Evolutionary conservation across 208 protist species (phyloP), one percentile per base, ranked within the genome.

Genomic region (Zelonia costaricensis): DNA sequence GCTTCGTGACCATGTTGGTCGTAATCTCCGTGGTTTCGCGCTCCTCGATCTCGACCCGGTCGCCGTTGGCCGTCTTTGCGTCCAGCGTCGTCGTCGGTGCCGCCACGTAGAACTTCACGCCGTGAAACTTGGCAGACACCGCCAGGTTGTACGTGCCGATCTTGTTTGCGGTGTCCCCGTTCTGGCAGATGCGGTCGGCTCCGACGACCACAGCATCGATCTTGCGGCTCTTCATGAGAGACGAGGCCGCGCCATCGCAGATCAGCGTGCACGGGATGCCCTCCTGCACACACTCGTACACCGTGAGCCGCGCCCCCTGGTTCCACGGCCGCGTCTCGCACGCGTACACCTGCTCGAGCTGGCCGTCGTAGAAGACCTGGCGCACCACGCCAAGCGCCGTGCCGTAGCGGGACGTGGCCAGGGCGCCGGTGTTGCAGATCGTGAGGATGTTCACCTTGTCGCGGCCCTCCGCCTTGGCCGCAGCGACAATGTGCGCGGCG

Each of bases 151-250:
- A 97, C 16, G 96, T 98, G 56, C 96, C 96, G 60, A 98, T 97
- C 70, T 98, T 98, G 80, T 98, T 98, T 13, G 94, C 96, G 2
- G 95, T 98, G 67, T 98, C 96, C 33, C 96, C 94, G 67, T 98
- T 98, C 43, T 85, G 71, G 69, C 89, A 97, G 46, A 98, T 86
- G 53, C 96, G 87, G 66, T 98, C 96, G 15, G 95, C 94, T 4
- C 96, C 96, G 28, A 98, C 96, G 40, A 98, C 76, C 6, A 97
- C 91, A 20, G 90, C 93, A 69, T 95, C 77, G 22, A 98, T 87
- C 47, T 62, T 38, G 23, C 36, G 47, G 7, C 47, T 67, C 43
- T 55, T 60, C 78, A 98, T 91, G 10, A 95, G 62, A 2, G 86
- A 81, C 0, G 83, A 59, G n/a, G 77, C 95, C 39, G 95, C 95